These are phyloP conservation scores for Polygonum aviculare DNA, from an alignment of 148 eudicot species.

Conservation along the genomic window DNA sequence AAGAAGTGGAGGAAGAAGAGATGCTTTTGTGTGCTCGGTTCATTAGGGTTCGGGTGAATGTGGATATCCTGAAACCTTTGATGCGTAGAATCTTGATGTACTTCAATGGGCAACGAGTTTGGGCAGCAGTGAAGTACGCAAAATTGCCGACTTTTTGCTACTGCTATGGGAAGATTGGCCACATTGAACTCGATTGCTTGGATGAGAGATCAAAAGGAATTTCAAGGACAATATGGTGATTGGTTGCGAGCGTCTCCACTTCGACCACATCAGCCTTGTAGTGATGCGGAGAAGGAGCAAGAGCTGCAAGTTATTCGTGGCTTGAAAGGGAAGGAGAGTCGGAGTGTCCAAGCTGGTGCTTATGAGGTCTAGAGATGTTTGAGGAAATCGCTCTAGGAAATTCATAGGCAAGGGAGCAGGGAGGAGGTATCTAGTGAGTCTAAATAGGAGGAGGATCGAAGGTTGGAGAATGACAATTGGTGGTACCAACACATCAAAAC, in stretches of 20 bases:
- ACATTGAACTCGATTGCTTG: background rate
- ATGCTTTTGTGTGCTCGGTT: background rate
- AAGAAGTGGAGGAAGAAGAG: background rate
- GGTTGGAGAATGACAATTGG: no score
- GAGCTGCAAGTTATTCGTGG: background rate
- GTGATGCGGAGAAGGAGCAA: background rate
- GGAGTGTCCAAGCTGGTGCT: no score
- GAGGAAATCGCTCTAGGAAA: no score
- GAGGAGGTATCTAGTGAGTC: no score
- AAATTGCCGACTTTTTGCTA: background rate
- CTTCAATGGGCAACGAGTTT: background rate
- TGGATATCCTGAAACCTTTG: background rate
- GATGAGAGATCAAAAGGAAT: background rate
- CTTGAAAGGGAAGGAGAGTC: background rate
- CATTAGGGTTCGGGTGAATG: background rate
- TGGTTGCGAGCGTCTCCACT: background rate
- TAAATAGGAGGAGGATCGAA: no score
- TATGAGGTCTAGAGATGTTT: no score
- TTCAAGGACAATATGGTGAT: background rate
- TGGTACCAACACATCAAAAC: no score
- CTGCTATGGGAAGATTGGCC: background rate
- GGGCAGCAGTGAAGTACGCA: background rate
- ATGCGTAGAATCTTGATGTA: background rate
- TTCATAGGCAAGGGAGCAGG: no score
- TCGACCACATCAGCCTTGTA: fast-evolving